Evolutionary conservation across 2,329 filamentous ascomycete species (phyloP).

Genomic region (Cercospora sp.): DNA sequence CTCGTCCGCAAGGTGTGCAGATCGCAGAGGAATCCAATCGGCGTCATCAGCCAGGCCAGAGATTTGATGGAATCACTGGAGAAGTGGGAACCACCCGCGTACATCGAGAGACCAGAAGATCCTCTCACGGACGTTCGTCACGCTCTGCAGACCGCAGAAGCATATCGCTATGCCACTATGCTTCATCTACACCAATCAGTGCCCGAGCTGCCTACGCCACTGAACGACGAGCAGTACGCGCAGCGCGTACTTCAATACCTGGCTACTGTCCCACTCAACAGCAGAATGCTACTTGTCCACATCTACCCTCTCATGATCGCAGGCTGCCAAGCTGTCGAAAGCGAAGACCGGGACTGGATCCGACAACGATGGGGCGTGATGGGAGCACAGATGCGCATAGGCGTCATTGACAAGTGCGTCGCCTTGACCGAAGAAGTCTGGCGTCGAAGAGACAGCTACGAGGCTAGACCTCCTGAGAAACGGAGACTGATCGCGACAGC

Average conservation of each 20-base stretch:
- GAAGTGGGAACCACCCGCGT: constrained; percentile 60
- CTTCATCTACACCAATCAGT: constrained; percentile 69
- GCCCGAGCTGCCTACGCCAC: constrained; percentile 62
- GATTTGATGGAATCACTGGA: constrained; percentile 63
- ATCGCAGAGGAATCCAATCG: constrained; percentile 58
- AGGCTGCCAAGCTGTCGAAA: constrained; percentile 62
- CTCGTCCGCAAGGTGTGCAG: constrained; percentile 64
- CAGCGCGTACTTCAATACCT: constrained; percentile 63
- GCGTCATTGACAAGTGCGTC: constrained; percentile 65
- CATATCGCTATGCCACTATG: constrained; percentile 67
- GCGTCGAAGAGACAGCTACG: constrained; percentile 60
- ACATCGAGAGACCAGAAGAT: constrained; percentile 64
- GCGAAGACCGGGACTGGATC: constrained; percentile 66
- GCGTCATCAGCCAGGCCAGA: constrained; percentile 63
- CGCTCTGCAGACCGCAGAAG: constrained; percentile 65
- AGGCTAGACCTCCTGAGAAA: constrained; percentile 36
- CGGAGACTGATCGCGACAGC: constrained; percentile 43
- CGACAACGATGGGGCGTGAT: constrained; percentile 63
- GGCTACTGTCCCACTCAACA: constrained; percentile 63
- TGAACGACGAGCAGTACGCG: constrained; percentile 59
- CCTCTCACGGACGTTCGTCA: constrained; percentile 63
- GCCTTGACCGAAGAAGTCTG: constrained; percentile 68
- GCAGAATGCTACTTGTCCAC: constrained; percentile 66
- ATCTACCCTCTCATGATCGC: constrained; percentile 70
- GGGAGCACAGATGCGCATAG: constrained; percentile 63